Evolutionary conservation across 176 grass and related monocot species (phyloP).

Genomic region (Oryza coarctata): DNA sequence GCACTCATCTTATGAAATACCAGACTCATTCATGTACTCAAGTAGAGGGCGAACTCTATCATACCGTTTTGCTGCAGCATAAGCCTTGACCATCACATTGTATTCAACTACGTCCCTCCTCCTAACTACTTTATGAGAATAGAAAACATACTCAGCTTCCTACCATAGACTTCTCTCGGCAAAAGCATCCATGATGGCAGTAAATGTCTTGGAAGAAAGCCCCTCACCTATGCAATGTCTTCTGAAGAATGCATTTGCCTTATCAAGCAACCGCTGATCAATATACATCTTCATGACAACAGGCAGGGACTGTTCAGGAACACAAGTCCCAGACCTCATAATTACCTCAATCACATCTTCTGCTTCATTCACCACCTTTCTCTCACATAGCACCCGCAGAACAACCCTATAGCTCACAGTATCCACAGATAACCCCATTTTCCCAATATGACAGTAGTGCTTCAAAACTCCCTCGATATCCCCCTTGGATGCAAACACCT

Average conservation of each 20-base stretch:
- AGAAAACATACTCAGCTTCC: slow-evolving; percentile 62
- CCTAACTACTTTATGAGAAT: slow-evolving; percentile 23
- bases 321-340: slow-evolving; percentile 18
- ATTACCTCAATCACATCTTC: slow-evolving; percentile 48
- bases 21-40: slow-evolving; percentile 54
- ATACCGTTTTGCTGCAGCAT: slow-evolving; percentile 63
- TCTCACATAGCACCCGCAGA: slow-evolving; percentile 55
- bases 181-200: slow-evolving; percentile 69
- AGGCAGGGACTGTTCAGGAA: slow-evolving; percentile 60
- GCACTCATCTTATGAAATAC: slow-evolving; percentile 57
- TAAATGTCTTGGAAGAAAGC: slow-evolving; percentile 58
- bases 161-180: slow-evolving; percentile 59
- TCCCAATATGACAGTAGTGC: slow-evolving; percentile 45
- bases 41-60: slow-evolving; percentile 58
- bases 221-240: slow-evolving; percentile 46
- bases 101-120: slow-evolving; percentile 58
- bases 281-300: slow-evolving; percentile 73
- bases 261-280: slow-evolving; percentile 59
- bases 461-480: slow-evolving; percentile 47
- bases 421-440: slow-evolving; percentile 40
- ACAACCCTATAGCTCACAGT: slow-evolving; percentile 66
- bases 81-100: slow-evolving; percentile 75
- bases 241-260: slow-evolving; percentile 57
- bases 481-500: slow-evolving; percentile 46
- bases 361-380: slow-evolving; percentile 43